Conservation (phyloP, 2,329 filamentous ascomycete species). For the Didymella segeticola region DNA sequence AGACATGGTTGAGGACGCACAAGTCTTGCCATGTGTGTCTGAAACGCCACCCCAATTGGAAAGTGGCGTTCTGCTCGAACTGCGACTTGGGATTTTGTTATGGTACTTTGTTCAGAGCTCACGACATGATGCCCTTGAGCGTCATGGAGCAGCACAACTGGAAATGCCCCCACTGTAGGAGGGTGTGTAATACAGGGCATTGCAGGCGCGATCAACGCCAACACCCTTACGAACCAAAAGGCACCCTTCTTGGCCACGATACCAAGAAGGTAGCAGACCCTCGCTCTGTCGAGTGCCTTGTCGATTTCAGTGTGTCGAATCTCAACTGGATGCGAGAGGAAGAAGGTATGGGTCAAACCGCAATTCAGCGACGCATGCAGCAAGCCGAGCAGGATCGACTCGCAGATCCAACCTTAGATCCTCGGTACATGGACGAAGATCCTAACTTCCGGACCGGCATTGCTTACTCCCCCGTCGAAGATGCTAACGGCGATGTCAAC, state of each 20-base stretch:
- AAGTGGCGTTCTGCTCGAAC: conserved; percentile 78
- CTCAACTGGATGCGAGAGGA: conserved; percentile 76
- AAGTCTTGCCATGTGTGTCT: conserved; percentile 81
- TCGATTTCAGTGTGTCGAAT: conserved; percentile 91
- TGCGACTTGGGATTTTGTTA: conserved; percentile 88
- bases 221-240: conserved; percentile 82
- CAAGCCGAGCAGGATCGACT: conserved; percentile 62
- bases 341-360: conserved; percentile 52
- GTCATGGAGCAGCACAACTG: conserved; percentile 82
- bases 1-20: conserved; percentile 58
- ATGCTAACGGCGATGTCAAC: conserved; percentile 33
- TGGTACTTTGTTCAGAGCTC: conserved; percentile 88
- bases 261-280: conserved; percentile 89
- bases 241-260: conserved; percentile 87
- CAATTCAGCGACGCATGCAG: conserved; percentile 56
- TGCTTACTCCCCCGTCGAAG: conserved; percentile 50
- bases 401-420: conserved; percentile 53
- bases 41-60: conserved; percentile 81
- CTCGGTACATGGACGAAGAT: conserved; percentile 54
- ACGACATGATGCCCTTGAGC: conserved; percentile 84
- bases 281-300: conserved; percentile 85
- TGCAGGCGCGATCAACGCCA: conserved; percentile 76
- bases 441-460: conserved; percentile 49
- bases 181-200: conserved; percentile 84
- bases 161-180: conserved; percentile 86